Evolutionary conservation across 352 stramenopile genomes (phyloP).

Genomic region (Pythium folliculosum): DNA sequence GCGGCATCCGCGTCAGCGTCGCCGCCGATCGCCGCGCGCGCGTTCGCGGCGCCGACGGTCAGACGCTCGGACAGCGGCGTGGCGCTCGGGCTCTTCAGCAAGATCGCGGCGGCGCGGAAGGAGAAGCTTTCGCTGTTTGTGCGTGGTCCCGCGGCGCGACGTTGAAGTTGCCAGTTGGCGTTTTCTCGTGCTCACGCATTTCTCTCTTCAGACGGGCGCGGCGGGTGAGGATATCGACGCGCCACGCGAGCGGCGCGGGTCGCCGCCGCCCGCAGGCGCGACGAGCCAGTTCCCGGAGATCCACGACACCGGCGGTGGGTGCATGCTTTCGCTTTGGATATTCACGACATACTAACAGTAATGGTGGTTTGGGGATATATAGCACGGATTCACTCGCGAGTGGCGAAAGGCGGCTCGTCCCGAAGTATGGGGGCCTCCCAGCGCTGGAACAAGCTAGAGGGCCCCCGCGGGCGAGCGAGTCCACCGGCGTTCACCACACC

Average conservation of each 20-base stretch:
- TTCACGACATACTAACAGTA: too few relatives aligned
- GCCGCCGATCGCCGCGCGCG: constrained; percentile 5
- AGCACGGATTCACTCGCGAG: not conserved
- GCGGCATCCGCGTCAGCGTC: not conserved
- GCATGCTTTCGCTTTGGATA: not conserved
- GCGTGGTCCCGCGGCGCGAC: constrained; percentile 1
- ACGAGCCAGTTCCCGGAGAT: constrained; percentile 59
- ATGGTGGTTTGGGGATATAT: not conserved
- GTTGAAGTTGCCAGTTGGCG: constrained; percentile 4
- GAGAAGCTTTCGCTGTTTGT: constrained; percentile 62
- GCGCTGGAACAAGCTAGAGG: constrained; percentile 48
- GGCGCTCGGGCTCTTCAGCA: constrained; percentile 68
- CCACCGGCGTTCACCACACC: not conserved
- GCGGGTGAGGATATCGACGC: not conserved
- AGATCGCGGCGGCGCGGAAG: constrained; percentile 71
- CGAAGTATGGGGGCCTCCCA: constrained; percentile 47
- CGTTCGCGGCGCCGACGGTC: constrained; percentile 6
- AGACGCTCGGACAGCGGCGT: constrained; percentile 41
- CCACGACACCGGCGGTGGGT: constrained; percentile 34
- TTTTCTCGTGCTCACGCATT: not conserved
- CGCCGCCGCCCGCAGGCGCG: not conserved
- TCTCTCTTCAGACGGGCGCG: not conserved
- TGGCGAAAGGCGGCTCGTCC: constrained; percentile 34
- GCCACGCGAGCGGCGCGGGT: constrained; percentile 1
- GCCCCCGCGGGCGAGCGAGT: constrained; percentile 17